Base-by-base conservation (phyloP, 2,329 filamentous ascomycete genomes). In the Claviceps monticola region DNA sequence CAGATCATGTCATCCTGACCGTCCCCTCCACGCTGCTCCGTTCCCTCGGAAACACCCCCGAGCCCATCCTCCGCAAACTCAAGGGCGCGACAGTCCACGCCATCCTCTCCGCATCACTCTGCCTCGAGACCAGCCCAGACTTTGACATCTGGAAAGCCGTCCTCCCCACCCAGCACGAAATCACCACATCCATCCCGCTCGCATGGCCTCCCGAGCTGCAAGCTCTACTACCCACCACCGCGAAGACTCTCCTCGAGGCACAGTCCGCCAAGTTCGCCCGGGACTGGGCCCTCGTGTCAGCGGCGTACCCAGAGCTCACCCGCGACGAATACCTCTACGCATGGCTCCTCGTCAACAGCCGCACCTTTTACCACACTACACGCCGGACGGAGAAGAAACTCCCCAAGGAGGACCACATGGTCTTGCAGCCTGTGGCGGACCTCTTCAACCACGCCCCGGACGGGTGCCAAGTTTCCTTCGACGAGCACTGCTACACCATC, bases 361-460 rank as follows among this genome's bases (percentile, higher is more conserved):
- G 79, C 54, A 79, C 76, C 0, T 83, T 83, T 58, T 82, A 82
- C 65, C 78, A 78, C 64, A 64, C 69, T 34, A 71, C 69, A 42
- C 62, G 72, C 2, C 65, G 65, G 39, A 72, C 75, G 55, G 66
- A 72, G 61, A 59, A 72, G 61, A 59, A 64, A 55, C 63, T 69
- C 23, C 57, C 66, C 58, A 60, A 66, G 59, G 64, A 76, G 57
- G 83, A 86, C 58, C 78, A 78, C 59, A 79, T 87, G 71, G 79
- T 79, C 9, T 74, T 88, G 57, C 83, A 82, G 64, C 85, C 85
- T 0, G 82, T 86, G 38, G 80, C 83, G 1, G 85, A 89, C 63
- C 78, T 86, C 51, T 83, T 88, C 71, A 89, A 79, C 58, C 76
- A 78, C 59, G 62, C 68, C 5, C 66, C 73, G 41, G 57, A 57